These are phyloP conservation scores for Sporothrix inflata DNA, from an alignment of 2,329 filamentous ascomycete species.

Conservation along the genomic window DNA sequence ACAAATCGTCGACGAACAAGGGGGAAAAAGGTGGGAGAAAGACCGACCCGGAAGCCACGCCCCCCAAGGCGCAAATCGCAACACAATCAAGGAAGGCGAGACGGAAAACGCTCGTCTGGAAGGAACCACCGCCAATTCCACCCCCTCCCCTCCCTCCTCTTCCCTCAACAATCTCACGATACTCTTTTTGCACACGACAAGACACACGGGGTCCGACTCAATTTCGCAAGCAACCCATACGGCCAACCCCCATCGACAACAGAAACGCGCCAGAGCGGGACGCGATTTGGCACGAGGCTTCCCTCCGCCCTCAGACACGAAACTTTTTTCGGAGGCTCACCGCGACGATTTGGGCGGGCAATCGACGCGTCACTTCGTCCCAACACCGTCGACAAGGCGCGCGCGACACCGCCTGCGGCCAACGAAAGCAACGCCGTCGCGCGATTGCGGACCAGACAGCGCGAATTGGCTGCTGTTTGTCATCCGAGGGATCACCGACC, in stretches of 20 bases:
- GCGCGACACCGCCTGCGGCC: not conserved
- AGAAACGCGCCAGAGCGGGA: not conserved
- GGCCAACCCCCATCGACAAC: not conserved
- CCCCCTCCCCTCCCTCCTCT: not conserved
- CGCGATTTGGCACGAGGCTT: slow-evolving; percentile 15
- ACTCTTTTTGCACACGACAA: not conserved
- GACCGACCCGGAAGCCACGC: slow-evolving; percentile 14
- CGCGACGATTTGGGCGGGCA: not conserved
- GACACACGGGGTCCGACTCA: not conserved
- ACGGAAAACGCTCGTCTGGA: slow-evolving; percentile 11
- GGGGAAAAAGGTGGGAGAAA: slow-evolving; percentile 28
- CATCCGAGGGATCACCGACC: not conserved
- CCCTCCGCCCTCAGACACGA: not conserved
- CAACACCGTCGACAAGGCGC: not conserved
- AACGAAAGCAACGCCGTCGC: not conserved
- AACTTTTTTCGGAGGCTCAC: not conserved
- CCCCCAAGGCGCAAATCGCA: slow-evolving; percentile 18
- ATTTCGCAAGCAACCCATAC: not conserved
- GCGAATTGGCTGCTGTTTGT: not conserved
- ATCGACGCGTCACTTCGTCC: slow-evolving; percentile 20
- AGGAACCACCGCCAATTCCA: slow-evolving; percentile 16
- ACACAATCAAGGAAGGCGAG: slow-evolving; percentile 23
- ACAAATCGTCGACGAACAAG: slow-evolving; percentile 33
- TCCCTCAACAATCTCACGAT: slow-evolving; percentile 7
- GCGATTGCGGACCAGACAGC: not conserved